Evolutionary conservation across 23 red algal genomes (phyloP).

Genomic region (Gracilaria gracilis): DNA sequence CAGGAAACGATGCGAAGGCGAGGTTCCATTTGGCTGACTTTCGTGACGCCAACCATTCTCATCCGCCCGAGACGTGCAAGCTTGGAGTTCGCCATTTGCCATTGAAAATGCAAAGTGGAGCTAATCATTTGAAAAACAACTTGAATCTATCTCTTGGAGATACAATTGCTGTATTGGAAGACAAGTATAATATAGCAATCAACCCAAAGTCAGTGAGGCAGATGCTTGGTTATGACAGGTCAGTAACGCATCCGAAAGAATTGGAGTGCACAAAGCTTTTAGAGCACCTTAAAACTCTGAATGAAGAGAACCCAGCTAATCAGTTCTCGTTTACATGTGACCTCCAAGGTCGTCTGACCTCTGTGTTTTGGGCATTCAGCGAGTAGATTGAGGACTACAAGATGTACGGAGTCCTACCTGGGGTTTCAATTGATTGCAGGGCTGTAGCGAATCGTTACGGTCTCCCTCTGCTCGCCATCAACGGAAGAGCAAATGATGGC

Average conservation of each 20-base stretch:
- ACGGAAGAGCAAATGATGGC: too few relatives aligned
- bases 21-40: background rate
- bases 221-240: background rate
- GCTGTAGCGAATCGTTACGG: too few relatives aligned
- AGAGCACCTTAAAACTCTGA: background rate
- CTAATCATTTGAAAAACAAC: background rate
- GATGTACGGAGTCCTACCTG: too few relatives aligned
- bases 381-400: too few relatives aligned
- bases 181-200: background rate
- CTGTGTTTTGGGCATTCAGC: too few relatives aligned
- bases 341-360: too few relatives aligned
- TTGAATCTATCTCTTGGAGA: background rate
- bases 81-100: background rate
- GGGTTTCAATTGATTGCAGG: too few relatives aligned
- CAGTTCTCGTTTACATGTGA: background rate
- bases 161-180: background rate
- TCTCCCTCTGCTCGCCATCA: too few relatives aligned
- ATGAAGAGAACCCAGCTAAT: slow-evolving; percentile 3
- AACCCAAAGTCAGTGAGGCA: background rate
- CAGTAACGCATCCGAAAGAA: background rate
- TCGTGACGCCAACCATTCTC: background rate
- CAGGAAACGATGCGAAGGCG: background rate
- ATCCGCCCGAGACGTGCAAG: background rate
- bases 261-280: slow-evolving; percentile 13
- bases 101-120: background rate